Base-by-base conservation (phyloP, 2,329 filamentous ascomycete species). In the Penicillium freii region DNA sequence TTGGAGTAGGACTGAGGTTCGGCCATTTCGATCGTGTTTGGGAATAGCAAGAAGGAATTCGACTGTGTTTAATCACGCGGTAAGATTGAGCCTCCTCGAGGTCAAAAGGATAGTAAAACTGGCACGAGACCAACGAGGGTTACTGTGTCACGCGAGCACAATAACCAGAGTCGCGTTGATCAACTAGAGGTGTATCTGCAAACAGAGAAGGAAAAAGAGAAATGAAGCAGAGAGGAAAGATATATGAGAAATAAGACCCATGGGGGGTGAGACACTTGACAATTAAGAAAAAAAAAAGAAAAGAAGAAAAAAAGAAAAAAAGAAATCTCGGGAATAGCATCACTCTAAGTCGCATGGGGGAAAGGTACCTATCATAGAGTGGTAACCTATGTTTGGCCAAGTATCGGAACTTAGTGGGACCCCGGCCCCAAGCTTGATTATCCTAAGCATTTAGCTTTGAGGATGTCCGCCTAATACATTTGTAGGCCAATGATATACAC, bases 1-100 rank as follows among this genome's bases (percentile, higher is more conserved):
- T 62, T 56, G 34, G 51, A 33, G 43, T 60, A 60, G n/a, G 49
- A 19, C n/a, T 61, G 48, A 29, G 54, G 5, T 23, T 64, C 60
- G 11, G 51, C 6, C 48, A 59, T 48, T 33, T 49, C 39, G 40
- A 57, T 58, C 55, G 62, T 57, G 19, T n/a, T 45, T 33, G 13
- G 17, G 8, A 21, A 55, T 27, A 10, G 34, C 19, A 47, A n/a
- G 11, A 25, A 23, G 9, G 39, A 31, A 4, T 46, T 19, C n/a
- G 2, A 17, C n/a, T 17, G 1, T 7, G 5, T 33, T 49, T 13
- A 33, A 42, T 33, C 39, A 29, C 33, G 21, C 42, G 29, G 33
- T 39, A 5, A 36, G 42, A 5, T 36, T 49, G 51, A 54, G 43
- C 31, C 25, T 44, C 25, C 3, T 19, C 9, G 9, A 29, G 42